Evolutionary conservation across 306 rosid species (phyloP).

Genomic region (Quercus suber): DNA sequence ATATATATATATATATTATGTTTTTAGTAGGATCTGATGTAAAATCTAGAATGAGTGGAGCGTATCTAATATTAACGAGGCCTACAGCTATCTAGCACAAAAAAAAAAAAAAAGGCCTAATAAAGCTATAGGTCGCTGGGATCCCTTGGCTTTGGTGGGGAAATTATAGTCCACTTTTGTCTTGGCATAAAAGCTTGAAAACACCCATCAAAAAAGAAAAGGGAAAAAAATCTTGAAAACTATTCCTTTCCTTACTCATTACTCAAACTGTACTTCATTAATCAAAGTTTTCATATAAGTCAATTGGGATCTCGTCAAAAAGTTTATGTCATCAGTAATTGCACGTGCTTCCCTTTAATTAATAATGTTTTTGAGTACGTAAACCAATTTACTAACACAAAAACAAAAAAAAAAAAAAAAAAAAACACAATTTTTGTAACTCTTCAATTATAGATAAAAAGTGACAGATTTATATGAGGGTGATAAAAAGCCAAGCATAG

Average conservation of each 20-base stretch:
- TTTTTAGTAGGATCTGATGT: too few species aligned
- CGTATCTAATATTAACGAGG: too few species aligned
- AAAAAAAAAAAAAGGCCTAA: too few species aligned
- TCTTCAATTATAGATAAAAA: background rate
- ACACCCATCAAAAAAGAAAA: too few species aligned
- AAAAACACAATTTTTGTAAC: fast-evolving
- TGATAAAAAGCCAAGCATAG: fast-evolving
- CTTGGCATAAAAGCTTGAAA: background rate
- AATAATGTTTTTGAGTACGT: background rate
- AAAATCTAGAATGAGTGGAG: too few species aligned
- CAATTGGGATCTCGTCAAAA: constrained; percentile 1
- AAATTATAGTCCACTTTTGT: constrained; percentile 3
- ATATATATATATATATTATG: too few species aligned
- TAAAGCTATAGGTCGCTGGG: too few species aligned
- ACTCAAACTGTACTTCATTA: background rate
- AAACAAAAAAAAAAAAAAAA: background rate
- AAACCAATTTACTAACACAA: too few species aligned
- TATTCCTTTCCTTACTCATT: constrained; percentile 2
- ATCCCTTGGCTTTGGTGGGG: background rate
- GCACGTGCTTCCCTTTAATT: constrained; percentile 30
- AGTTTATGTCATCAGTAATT: constrained; percentile 7
- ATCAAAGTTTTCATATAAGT: background rate
- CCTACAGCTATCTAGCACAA: too few species aligned
- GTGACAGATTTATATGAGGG: fast-evolving
- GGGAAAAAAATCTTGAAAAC: background rate